phyloP scores from a whole-genome alignment of 2,329 filamentous ascomycete species.

The Botrytis deweyae region DNA sequence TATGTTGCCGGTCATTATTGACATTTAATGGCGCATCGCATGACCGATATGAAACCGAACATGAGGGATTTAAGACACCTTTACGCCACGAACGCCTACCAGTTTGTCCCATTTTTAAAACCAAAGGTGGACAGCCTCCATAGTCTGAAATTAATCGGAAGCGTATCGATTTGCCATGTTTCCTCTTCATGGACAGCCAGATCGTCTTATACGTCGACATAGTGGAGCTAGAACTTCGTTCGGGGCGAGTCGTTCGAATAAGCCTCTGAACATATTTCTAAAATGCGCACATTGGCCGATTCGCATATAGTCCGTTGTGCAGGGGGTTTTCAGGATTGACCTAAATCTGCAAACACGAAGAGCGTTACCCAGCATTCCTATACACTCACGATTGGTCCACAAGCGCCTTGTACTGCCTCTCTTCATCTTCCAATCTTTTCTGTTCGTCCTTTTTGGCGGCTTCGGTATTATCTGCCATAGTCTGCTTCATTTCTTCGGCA shows the following conservation, averaged over 20 bases:
- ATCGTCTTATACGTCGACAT: neutral
- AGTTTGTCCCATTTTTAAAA: neutral
- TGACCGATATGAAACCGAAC: neutral
- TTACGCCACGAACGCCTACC: neutral
- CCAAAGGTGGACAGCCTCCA: neutral
- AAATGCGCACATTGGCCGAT: neutral
- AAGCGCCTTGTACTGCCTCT: neutral
- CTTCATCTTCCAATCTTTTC: constrained; percentile 8
- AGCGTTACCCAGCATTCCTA: neutral
- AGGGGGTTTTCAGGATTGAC: neutral
- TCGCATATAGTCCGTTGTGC: neutral
- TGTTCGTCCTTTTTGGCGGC: constrained; percentile 8
- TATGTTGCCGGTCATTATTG: neutral
- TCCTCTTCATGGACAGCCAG: neutral
- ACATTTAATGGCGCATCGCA: neutral
- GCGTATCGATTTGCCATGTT: neutral
- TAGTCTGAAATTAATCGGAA: neutral
- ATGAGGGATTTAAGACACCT: neutral
- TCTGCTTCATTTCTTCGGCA: constrained; percentile 28
- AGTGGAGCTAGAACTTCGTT: neutral
- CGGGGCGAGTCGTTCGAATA: neutral
- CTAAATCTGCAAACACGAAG: neutral
- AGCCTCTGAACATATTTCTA: neutral
- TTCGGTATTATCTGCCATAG: constrained; percentile 16
- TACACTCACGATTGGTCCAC: neutral